Evolutionary conservation across 306 rosid species (phyloP).

Genomic region (Urtica urens): DNA sequence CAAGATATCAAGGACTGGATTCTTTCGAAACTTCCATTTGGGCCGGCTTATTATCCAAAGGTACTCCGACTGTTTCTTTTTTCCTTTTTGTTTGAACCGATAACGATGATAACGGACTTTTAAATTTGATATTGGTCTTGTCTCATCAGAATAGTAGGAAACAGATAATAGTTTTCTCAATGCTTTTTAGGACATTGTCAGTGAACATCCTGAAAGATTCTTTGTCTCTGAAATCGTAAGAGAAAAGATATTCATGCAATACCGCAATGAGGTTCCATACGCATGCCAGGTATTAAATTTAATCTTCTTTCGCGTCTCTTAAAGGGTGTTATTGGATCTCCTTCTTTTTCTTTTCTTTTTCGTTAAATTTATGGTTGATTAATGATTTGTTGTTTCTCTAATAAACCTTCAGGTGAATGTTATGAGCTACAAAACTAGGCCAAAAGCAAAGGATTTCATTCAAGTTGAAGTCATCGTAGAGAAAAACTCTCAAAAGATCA

Average conservation of each 20-base stretch:
- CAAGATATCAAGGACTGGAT: constrained; percentile 92
- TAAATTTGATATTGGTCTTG: not conserved
- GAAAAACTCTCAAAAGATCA: constrained; percentile 76
- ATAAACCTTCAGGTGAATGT: constrained; percentile 60
- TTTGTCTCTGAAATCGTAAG: constrained; percentile 82
- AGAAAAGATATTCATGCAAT: constrained; percentile 94
- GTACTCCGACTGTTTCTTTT: constrained; percentile 26
- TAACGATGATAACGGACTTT: not conserved
- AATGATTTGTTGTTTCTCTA: constrained; percentile 1
- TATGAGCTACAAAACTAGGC: constrained; percentile 79
- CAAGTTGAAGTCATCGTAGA: constrained; percentile 84
- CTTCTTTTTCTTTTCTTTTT: too few species aligned
- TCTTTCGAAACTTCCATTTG: constrained; percentile 77
- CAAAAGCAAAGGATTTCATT: constrained; percentile 77
- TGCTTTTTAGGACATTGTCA: constrained; percentile 78
- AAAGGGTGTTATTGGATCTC: not conserved
- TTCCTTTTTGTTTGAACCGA: not conserved
- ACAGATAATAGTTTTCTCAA: constrained; percentile 8
- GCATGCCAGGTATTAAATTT: constrained; percentile 61
- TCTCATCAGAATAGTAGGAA: not conserved
- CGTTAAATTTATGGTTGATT: not conserved
- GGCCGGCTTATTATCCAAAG: constrained; percentile 92
- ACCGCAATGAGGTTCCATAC: constrained; percentile 85
- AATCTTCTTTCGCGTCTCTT: not conserved
- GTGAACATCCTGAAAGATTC: constrained; percentile 96